phyloP scores from a whole-genome alignment of 345 rosid genomes.

The Eucalyptus curtisii region DNA sequence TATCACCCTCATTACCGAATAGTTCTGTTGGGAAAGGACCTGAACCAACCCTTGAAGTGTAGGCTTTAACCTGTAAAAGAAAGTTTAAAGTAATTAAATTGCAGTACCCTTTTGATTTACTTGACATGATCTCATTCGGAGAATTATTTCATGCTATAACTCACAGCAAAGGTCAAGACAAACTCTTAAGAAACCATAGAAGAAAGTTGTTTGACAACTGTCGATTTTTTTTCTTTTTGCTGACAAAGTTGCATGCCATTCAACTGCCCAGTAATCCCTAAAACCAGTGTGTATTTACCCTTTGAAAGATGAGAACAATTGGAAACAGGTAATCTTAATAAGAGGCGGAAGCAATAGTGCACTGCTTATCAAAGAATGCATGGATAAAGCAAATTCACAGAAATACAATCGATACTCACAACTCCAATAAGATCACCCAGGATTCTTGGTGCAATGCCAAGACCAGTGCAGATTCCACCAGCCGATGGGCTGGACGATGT shows the following conservation, averaged over 20 bases:
- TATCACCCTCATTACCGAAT: constrained; percentile 74
- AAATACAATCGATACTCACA: constrained; percentile 24
- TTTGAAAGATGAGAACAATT: not conserved
- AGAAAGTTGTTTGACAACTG: not conserved
- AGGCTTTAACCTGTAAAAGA: constrained; percentile 67
- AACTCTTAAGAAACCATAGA: not conserved
- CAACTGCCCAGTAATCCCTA: not conserved
- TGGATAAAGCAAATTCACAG: not conserved
- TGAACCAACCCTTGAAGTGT: constrained; percentile 97
- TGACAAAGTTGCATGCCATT: not conserved
- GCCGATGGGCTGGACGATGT: constrained; percentile 98
- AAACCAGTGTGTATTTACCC: not conserved
- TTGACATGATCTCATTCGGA: not conserved
- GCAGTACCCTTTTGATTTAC: not conserved
- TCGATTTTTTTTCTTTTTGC: not conserved
- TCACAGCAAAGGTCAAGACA: not conserved
- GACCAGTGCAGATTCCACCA: constrained; percentile 97
- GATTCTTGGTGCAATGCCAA: constrained; percentile 88
- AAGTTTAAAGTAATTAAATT: not conserved
- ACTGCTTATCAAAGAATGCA: not conserved
- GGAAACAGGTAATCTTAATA: not conserved
- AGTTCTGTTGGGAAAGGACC: constrained; percentile 98
- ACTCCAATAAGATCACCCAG: constrained; percentile 94
- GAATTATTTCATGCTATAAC: not conserved
- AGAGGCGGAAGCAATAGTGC: not conserved